phyloP scores from a whole-genome alignment of 305 asterid genomes.

The Rubia tinctorum region DNA sequence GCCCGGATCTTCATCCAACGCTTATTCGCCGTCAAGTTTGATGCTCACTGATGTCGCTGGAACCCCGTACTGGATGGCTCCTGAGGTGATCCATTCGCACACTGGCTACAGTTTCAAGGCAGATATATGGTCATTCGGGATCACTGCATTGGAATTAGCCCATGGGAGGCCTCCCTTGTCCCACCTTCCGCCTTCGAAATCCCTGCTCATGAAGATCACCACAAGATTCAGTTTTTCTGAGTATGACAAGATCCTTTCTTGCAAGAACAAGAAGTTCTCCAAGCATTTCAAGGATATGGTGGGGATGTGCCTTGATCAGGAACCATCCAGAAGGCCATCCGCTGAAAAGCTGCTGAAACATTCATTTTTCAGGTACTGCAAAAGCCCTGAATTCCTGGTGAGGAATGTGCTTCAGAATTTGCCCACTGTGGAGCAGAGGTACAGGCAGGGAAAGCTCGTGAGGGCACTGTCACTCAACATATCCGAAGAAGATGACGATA shows the following conservation, averaged over 20 bases:
- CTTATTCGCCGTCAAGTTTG: slow-evolving; percentile 37
- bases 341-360: slow-evolving; percentile 76
- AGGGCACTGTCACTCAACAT: slow-evolving; percentile 13
- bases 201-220: slow-evolving; percentile 67
- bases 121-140: slow-evolving; percentile 91
- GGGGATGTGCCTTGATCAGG: slow-evolving; percentile 72
- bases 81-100: slow-evolving; percentile 71
- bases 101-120: slow-evolving; percentile 73
- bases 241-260: slow-evolving; percentile 42
- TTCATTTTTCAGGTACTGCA: slow-evolving; percentile 59
- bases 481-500: slow-evolving; percentile 25
- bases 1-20: slow-evolving; percentile 26
- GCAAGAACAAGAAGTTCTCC: slow-evolving; percentile 54
- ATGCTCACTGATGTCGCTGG: slow-evolving; percentile 64
- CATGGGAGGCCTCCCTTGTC: slow-evolving; percentile 87
- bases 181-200: slow-evolving; percentile 68
- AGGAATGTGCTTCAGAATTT: slow-evolving; percentile 61
- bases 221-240: slow-evolving; percentile 71
- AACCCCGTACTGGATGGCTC: slow-evolving; percentile 89
- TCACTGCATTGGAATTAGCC: slow-evolving; percentile 75
- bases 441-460: slow-evolving; percentile 21
- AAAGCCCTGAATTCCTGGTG: slow-evolving; percentile 58
- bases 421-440: slow-evolving; percentile 64
- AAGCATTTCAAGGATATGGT: slow-evolving; percentile 71
- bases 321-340: slow-evolving; percentile 74